These are phyloP conservation scores for Brachypodium distachyon DNA, from an alignment of 202 grass and related monocot species.

Conservation along the genomic window DNA sequence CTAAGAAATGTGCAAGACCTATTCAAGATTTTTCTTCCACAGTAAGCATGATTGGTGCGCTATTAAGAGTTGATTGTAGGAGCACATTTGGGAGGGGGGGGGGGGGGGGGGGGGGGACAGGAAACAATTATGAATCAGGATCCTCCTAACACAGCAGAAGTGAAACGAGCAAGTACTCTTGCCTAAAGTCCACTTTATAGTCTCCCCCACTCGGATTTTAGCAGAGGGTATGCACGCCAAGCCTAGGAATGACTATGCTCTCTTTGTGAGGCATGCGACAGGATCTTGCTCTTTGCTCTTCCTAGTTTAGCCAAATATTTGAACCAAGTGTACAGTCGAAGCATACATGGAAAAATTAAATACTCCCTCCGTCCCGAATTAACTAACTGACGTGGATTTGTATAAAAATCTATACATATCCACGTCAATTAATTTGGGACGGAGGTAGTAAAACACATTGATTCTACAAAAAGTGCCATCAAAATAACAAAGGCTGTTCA, in stretches of 20 bases:
- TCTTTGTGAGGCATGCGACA: neutral
- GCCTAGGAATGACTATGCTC: neutral
- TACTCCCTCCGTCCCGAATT: too few relatives aligned
- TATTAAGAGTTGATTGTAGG: neutral
- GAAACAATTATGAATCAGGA: constrained; percentile 10
- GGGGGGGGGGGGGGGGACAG: neutral
- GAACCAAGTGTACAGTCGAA: neutral
- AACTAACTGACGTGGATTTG: too few relatives aligned
- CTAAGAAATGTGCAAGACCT: constrained; percentile 15
- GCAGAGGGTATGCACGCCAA: neutral
- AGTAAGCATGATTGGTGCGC: neutral
- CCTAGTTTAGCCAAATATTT: neutral
- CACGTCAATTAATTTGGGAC: too few relatives aligned
- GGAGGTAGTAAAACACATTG: too few relatives aligned
- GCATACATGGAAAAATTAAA: neutral
- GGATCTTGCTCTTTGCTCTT: neutral
- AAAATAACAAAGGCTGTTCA: neutral
- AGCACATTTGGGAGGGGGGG: neutral
- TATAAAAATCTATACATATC: too few relatives aligned
- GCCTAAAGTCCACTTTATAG: neutral
- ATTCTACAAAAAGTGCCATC: neutral
- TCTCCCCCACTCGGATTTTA: neutral
- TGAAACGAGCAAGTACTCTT: constrained; percentile 28
- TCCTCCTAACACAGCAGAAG: constrained; percentile 1
- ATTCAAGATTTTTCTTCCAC: constrained; percentile 7